These are phyloP conservation scores for Westerdykella ornata DNA, from an alignment of 2,329 filamentous ascomycete genomes.

Conservation along the genomic window DNA sequence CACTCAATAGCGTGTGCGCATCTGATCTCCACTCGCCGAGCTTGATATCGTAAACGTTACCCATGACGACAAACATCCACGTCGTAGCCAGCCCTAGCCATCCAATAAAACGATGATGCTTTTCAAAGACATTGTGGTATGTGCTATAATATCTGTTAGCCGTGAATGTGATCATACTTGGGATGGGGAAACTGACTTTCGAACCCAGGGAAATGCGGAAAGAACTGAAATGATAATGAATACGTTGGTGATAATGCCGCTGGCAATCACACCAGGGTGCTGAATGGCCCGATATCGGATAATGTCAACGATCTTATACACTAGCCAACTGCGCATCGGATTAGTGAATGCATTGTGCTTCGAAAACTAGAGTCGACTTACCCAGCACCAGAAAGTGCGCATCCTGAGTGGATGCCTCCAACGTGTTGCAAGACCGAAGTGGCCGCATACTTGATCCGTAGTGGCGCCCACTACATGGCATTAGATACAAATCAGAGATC, in stretches of 20 bases:
- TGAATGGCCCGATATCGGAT: conserved; percentile 29
- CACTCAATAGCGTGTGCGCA: conserved; percentile 23
- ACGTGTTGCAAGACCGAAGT: conserved; percentile 31
- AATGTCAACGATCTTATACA: conserved; percentile 33
- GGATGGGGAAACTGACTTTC: conserved; percentile 26
- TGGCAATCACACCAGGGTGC: conserved; percentile 26
- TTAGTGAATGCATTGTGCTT: not conserved
- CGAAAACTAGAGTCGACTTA: conserved; percentile 9
- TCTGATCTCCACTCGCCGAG: conserved; percentile 24
- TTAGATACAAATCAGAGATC: conserved; percentile 3
- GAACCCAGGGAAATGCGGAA: conserved; percentile 33
- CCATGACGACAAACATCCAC: conserved; percentile 32
- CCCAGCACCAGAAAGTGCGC: conserved; percentile 30
- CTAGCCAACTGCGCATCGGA: conserved; percentile 23
- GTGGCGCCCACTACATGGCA: conserved; percentile 25
- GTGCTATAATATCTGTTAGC: conserved; percentile 20
- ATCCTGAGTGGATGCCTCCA: conserved; percentile 33
- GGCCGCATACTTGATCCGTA: conserved; percentile 24
- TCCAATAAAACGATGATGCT: conserved; percentile 32
- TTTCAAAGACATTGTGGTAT: conserved; percentile 34
- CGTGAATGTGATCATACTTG: not conserved
- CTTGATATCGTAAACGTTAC: conserved; percentile 33
- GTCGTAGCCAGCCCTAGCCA: conserved; percentile 34
- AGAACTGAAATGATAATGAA: conserved; percentile 33
- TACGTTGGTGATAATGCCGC: conserved; percentile 29